Base-by-base conservation (phyloP, 805 yeast species). In the Saccharomycopsis fibuligera region DNA sequence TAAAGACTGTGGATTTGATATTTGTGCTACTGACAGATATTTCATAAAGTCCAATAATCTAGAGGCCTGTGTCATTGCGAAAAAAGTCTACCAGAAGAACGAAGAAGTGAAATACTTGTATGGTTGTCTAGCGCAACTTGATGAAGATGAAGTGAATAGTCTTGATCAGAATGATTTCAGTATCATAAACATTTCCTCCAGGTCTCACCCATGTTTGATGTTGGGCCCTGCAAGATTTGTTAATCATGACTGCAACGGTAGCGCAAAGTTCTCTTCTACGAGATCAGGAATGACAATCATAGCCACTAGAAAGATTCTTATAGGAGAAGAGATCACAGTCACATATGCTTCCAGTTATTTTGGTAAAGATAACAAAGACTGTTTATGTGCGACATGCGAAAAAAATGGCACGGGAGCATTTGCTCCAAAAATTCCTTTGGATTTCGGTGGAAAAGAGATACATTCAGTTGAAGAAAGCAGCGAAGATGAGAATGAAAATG, bases 241-340 rank as follows among this genome's bases (percentile, higher is more conserved):
- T 6, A 73, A 73, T 54, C 78, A 73, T 54, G 72, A 72, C 54
- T 73, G 78, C 55, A 53, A 62, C n/a, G 66, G 73, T 3, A 73
- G 73, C 54, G 63, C 72, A 1, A 59, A 58, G 35, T 71, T 73
- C 51, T 53, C 59, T 3, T 57, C 69, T 2, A 48, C 52, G 0
- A 57, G 60, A 10, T 47, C 44, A 24, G 65, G 59, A 5, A 62
- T 73, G 60, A 56, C 58, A 21, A 58, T 73, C 4, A 53, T 58
- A 4, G 67, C 75, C 1, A 51, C 50, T 1, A 60, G 68, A 25
- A 58, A 53, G 5, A 73, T 73, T 19, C 44, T 57, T 0, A 56
- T 62, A 2, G 76, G 76, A n/a, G 75, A 73, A 55, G 76, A 73
- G 54, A 67, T 73, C 29, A 71, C 77, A 3, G 75, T 72, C 4